phyloP scores from a whole-genome alignment of 495 filamentous ascomycete species.

The Aspergillus baeticus region DNA sequence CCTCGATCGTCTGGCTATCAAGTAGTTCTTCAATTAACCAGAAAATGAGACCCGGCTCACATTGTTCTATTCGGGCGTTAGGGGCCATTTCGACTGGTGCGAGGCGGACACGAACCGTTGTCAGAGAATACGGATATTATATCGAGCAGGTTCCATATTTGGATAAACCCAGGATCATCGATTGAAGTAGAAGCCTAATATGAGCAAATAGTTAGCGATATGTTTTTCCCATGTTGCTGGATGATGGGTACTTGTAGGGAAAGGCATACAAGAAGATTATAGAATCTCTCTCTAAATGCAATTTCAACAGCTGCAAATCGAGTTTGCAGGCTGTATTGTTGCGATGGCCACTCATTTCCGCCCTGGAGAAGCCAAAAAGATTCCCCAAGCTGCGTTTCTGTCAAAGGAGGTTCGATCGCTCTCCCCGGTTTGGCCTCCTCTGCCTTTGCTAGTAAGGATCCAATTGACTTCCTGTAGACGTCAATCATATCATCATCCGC shows the following conservation, averaged over 20 bases:
- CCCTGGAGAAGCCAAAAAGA: conserved; percentile 36
- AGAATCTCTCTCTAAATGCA: conserved; percentile 75
- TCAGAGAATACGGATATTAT: conserved; percentile 85
- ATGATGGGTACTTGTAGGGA: background rate
- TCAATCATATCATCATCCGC: conserved; percentile 54
- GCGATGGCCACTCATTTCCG: conserved; percentile 23
- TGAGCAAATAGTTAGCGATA: conserved; percentile 20
- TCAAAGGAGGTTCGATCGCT: conserved; percentile 77
- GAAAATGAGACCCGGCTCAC: conserved; percentile 79
- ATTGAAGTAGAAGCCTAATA: conserved; percentile 66
- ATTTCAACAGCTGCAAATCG: conserved; percentile 72
- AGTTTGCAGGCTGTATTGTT: conserved; percentile 37
- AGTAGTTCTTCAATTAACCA: conserved; percentile 93
- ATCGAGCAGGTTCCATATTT: conserved; percentile 92
- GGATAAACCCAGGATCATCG: conserved; percentile 68
- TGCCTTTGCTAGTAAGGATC: conserved; percentile 63
- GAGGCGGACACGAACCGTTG: conserved; percentile 46
- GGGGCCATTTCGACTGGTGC: conserved; percentile 1
- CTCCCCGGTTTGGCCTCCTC: conserved; percentile 60
- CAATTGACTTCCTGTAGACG: conserved; percentile 54
- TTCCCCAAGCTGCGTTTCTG: conserved; percentile 47
- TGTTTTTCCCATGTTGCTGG: background rate
- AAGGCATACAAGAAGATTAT: conserved; percentile 64
- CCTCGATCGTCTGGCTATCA: conserved; percentile 90
- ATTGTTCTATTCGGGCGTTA: conserved; percentile 60